These are phyloP conservation scores for Bolboschoenoplectus hybrid DNA, from an alignment of 202 grass and related monocot genomes.

Conservation along the genomic window DNA sequence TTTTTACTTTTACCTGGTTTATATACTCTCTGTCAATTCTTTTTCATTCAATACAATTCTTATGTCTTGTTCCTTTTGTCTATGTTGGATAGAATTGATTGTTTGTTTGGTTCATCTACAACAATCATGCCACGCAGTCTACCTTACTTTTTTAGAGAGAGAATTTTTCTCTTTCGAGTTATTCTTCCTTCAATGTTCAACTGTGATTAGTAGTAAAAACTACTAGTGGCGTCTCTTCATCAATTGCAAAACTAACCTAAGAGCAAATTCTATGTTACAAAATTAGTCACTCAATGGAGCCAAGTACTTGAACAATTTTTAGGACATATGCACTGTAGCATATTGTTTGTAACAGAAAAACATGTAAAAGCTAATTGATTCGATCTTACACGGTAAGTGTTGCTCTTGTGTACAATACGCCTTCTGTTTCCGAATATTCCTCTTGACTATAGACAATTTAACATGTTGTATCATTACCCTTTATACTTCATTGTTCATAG, in stretches of 20 bases:
- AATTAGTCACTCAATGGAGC: neutral
- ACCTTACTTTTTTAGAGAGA: slow-evolving; percentile 9
- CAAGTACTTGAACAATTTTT: neutral
- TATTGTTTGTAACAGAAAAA: neutral
- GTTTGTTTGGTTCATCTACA: slow-evolving; percentile 1
- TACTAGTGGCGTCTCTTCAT: neutral
- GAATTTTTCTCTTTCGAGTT: slow-evolving; percentile 9
- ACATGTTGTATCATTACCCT: neutral
- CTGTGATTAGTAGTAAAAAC: neutral
- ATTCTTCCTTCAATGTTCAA: neutral
- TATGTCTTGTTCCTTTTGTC: slow-evolving; percentile 27
- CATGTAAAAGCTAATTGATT: neutral
- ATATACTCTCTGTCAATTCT: slow-evolving; percentile 19
- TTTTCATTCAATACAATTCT: neutral
- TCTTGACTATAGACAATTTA: neutral
- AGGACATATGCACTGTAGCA: neutral
- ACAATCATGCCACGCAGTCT: neutral
- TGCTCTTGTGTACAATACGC: neutral
- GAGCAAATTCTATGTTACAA: neutral
- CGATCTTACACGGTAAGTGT: neutral
- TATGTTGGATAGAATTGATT: slow-evolving; percentile 17
- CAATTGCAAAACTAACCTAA: neutral
- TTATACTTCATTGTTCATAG: neutral
- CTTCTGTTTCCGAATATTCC: neutral
- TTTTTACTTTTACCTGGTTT: slow-evolving; percentile 3